phyloP scores from a whole-genome alignment of 2,329 filamentous ascomycete species.

The Epichloe glyceriae region DNA sequence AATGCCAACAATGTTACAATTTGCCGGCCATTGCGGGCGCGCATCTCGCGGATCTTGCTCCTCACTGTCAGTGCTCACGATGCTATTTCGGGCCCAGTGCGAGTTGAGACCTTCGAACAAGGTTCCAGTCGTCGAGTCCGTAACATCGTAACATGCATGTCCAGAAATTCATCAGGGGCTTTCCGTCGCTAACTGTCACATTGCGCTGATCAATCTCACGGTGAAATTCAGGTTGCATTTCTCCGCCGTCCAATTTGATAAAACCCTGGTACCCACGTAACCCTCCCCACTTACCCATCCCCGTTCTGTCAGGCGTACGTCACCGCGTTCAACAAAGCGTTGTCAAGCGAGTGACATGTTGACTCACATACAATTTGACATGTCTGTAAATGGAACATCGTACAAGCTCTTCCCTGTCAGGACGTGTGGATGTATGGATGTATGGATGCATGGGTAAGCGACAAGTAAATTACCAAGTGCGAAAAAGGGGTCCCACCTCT shows the following conservation, averaged over 20 bases:
- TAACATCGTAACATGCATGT: no score
- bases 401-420: background rate
- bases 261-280: background rate
- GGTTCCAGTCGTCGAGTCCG: background rate
- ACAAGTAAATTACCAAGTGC: background rate
- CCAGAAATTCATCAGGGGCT: background rate
- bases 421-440: background rate
- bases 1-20: background rate
- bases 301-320: background rate
- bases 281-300: background rate
- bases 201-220: background rate
- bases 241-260: background rate
- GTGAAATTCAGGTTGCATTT: background rate
- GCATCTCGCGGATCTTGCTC: no score
- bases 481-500: background rate
- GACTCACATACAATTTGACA: background rate
- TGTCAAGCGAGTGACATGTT: background rate
- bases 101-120: background rate
- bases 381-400: background rate
- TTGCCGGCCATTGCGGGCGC: no score
- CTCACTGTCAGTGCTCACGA: background rate
- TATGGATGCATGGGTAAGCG: no score
- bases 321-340: background rate
- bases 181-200: background rate
- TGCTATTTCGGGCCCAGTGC: background rate